Evolutionary conservation across 805 yeast genomes (phyloP), one percentile per base, ranked within the genome.

Genomic region (Teunomyces kruisii): DNA sequence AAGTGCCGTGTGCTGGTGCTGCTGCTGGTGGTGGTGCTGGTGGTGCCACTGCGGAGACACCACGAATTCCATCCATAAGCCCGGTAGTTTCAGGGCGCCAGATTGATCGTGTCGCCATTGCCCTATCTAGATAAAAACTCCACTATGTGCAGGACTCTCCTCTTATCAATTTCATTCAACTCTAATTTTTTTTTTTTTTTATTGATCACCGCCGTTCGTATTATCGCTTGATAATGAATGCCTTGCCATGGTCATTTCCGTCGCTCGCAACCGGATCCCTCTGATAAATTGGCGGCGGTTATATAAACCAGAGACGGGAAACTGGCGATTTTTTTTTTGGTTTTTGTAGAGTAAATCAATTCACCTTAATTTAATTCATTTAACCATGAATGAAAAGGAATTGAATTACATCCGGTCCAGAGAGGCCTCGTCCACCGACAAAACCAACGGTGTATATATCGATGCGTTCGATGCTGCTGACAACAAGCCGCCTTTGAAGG

Each of bases 371-470:
- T n/a, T n/a, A n/a, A n/a, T n/a, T n/a, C 28, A 5, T 8, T 26
- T 26, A 8, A 26, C n/a, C n/a, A n/a, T 26, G 28, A 26, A 9
- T 26, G 70, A 62, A 52, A 72, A 72, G 57, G 76, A 72, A 51
- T 59, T 72, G 45, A 57, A 65, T 40, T 71, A 70, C 54, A 57
- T 72, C 39, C 62, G 69, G 47, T 68, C 75, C 17, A 57, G 61
- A 42, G 71, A 67, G 31, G 62, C 61, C 43, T 58, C 67, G n/a
- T 58, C 65, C 42, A 53, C 54, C 36, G 75, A 70, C 43, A 71
- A 71, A 48, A 53, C 55, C 32, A 71, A 69, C 26, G 72, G 70
- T n/a, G 65, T 67, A 33, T 62, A 62, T 55, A 56, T 65, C 48
- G 69, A 68, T 43, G 64, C 58, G 43, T 59, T 61, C 38, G 65